Conservation (phyloP, 2,329 filamentous ascomycete genomes). For the Verticillium zaregamsianum region DNA sequence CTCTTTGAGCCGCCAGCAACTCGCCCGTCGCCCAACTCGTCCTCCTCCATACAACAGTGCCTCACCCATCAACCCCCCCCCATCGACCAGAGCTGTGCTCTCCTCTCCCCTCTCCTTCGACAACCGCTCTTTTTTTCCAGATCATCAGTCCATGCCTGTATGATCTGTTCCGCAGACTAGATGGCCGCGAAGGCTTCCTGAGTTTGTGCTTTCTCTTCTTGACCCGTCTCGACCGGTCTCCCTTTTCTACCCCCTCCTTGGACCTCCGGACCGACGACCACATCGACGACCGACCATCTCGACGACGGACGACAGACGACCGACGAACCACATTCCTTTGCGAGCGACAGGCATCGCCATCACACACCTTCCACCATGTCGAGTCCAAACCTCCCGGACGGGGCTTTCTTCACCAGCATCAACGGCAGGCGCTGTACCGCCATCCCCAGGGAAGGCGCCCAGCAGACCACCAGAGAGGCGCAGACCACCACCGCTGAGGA, state of each 20-base stretch:
- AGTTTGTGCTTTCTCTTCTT: background rate
- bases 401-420: conserved; percentile 45
- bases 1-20: conserved; percentile 1
- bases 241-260: background rate
- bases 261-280: background rate
- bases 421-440: conserved; percentile 50
- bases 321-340: conserved; percentile 11
- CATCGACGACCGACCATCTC: background rate
- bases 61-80: background rate
- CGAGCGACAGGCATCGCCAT: conserved; percentile 2
- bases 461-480: conserved; percentile 7
- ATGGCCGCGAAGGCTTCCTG: conserved; percentile 1
- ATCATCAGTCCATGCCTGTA: conserved; percentile 2
- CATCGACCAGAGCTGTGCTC: background rate
- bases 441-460: conserved; percentile 32
- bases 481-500: background rate
- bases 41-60: background rate
- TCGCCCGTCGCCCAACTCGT: conserved; percentile 1
- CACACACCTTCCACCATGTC: conserved; percentile 31
- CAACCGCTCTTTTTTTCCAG: background rate
- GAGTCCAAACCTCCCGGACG: conserved; percentile 35
- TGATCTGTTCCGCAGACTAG: conserved; percentile 2
- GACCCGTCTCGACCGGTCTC: background rate
- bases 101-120: background rate
- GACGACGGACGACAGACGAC: background rate